Base-by-base conservation (phyloP, 805 yeast species). In the Candida orba region DNA sequence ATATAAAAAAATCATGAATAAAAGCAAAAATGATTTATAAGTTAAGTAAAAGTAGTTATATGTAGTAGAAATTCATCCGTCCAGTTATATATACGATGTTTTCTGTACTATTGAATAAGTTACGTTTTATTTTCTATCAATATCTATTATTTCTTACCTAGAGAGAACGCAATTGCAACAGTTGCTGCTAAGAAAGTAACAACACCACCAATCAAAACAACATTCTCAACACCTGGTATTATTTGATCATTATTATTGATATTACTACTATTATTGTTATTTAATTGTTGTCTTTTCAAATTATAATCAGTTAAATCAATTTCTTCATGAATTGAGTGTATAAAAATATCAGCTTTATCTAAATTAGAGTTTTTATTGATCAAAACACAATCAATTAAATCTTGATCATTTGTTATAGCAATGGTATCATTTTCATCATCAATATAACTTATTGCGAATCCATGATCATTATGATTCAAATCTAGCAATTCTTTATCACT, bases 391-490 rank as follows among this genome's bases (percentile, higher is more conserved):
- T 87, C 95, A 18, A 68, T 56, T 45, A 88, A 70, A 57, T 88
- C 96, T 53, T 73, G 74, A 53, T 82, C 84, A 4, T 84, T 73
- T 0, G 93, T 83, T 33, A 88, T 76, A 1, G 87, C 79, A 22
- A 88, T 85, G 13, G 82, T 65, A 57, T 88, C 96, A 13, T 85
- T 84, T 54, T 88, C 95, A 54, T 87, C 95, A 55, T 88, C 96
- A 27, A 80, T 59, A 52, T 87, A 87, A 44, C 89, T 80, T 41
- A 87, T 74, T 0, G 87, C 88, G 61, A 78, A 81, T 29, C 39
- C 46, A 10, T 36, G 25, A 1, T 47, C 53, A 8, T 64, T 67
- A 6, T 47, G 35, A 15, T 71, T 69, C 4, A 75, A 49, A 5
- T 53, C 44, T 7, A 51, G 60, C 15, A 71, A 43, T 46, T 74